Evolutionary conservation across 23 red algal genomes (phyloP).

Genomic region (Pyropia yezoensis): DNA sequence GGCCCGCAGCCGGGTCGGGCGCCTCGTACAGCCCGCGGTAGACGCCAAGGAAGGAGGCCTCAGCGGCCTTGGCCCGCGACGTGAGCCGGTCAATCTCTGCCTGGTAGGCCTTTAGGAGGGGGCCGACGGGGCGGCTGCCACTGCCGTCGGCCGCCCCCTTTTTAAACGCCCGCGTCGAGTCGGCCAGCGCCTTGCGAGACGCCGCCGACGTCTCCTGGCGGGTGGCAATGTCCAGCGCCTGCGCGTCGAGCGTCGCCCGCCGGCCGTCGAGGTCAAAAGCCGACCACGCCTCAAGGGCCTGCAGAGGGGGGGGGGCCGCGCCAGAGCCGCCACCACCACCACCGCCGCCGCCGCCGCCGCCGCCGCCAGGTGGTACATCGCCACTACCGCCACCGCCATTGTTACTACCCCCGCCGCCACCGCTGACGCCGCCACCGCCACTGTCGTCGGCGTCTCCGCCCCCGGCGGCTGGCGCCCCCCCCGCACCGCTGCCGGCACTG

Average conservation of each 20-base stretch:
- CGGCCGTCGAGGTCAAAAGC: slow-evolving; percentile 57
- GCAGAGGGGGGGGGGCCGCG: background rate
- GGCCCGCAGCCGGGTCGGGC: slow-evolving; percentile 46
- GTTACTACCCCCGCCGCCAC: too few relatives aligned
- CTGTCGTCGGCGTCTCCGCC: too few relatives aligned
- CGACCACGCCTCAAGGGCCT: slow-evolving; percentile 42
- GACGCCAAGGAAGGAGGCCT: slow-evolving; percentile 57
- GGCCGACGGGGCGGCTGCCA: background rate
- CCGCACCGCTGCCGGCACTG: too few relatives aligned
- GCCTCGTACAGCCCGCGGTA: slow-evolving; percentile 65
- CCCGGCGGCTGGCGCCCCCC: too few relatives aligned
- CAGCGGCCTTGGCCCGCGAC: slow-evolving; percentile 50
- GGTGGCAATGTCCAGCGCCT: slow-evolving; percentile 48
- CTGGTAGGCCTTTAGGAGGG: slow-evolving; percentile 77
- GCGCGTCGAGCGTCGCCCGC: slow-evolving; percentile 36
- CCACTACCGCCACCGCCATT: too few relatives aligned
- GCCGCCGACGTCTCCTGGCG: slow-evolving; percentile 35
- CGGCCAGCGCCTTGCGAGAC: slow-evolving; percentile 42
- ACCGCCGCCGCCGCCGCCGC: too few relatives aligned
- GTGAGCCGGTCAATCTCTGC: slow-evolving; percentile 75
- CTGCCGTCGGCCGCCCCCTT: slow-evolving; percentile 28
- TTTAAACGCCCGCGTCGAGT: slow-evolving; percentile 33
- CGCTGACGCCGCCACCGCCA: too few relatives aligned
- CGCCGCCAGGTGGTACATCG: too few relatives aligned
- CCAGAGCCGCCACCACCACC: too few relatives aligned